These are phyloP conservation scores for Pythium myriotylum DNA, from an alignment of 352 stramenopile genomes.

Conservation along the genomic window DNA sequence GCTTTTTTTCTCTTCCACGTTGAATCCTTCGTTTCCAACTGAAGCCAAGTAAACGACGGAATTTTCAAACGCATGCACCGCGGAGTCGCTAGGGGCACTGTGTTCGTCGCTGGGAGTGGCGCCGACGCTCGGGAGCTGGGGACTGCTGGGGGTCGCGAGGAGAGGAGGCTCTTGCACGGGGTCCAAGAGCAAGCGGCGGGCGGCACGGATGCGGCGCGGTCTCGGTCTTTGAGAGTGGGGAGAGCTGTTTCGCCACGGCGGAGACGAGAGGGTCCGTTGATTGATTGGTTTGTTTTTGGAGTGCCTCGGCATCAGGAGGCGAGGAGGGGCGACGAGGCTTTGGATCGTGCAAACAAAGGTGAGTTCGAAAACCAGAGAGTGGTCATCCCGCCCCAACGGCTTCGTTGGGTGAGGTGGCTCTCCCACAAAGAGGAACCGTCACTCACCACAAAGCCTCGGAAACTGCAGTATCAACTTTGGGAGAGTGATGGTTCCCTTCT, in stretches of 20 bases:
- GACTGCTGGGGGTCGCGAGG: background rate
- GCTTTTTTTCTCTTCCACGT: conserved; percentile 82
- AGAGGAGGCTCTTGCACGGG: conserved; percentile 1
- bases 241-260: conserved; percentile 14
- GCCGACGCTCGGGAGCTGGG: conserved; percentile 5
- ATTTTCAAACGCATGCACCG: conserved; percentile 91
- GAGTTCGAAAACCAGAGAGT: conserved; percentile 8
- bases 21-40: conserved; percentile 76
- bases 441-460: conserved; percentile 15
- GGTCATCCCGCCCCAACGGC: conserved; percentile 17
- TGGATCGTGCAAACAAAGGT: background rate
- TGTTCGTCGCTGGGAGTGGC: conserved; percentile 5
- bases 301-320: background rate
- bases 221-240: conserved; percentile 8
- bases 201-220: conserved; percentile 1
- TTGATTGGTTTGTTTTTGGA: conserved; percentile 36
- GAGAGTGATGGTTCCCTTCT: conserved; percentile 9
- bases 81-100: conserved; percentile 30
- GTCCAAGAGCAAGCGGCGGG: background rate
- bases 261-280: conserved; percentile 26
- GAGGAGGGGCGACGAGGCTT: conserved; percentile 20
- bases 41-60: conserved; percentile 45
- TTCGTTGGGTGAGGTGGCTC: conserved; percentile 9
- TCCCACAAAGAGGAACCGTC: conserved; percentile 11
- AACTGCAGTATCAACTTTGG: background rate